Base-by-base conservation (phyloP, 257 asterid genomes). In the Solanum ossicruentum region DNA sequence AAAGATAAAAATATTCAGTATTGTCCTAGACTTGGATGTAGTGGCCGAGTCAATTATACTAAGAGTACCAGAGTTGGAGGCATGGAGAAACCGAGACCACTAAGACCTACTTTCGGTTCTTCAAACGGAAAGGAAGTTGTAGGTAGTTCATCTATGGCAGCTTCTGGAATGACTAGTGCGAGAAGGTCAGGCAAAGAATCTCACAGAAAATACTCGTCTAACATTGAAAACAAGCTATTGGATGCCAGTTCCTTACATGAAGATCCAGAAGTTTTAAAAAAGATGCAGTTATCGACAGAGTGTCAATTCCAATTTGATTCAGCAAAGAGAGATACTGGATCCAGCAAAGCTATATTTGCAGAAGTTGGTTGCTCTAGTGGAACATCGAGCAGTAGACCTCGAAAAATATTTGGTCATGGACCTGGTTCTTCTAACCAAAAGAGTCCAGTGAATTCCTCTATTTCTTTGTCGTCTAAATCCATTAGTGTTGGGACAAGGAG, bases 21-120 rank as follows among this genome's bases (percentile, higher is more conserved):
- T 66, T 96, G 99, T 87, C 91, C 91, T 70, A 91, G 98, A 73
- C 91, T 90, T 87, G 98, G 98, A 85, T 96, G 99, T 90, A 90
- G 89, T 10, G 99, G 98, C 28, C 92, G 93, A 88, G 86, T 91
- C 13, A 93, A 96, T 89, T 84, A 85, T 69, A 54, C 84, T 17
- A 93, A 86, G 78, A 89, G 65, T 78, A 16, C 65, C 83, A 52
- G 83, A 78, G 49, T 23, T 77, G 90, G 91, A 72, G 79, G 84
- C 88, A 80, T 90, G 15, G 93, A 90, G 81, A 93, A 91, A 89
- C 87, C 86, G 21, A 90, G 92, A 86, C 83, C 84, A 41, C 77
- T 93, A 12, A 91, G 83, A 79, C 88, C 92, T 41, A 26, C 89
- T 12, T 41, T 86, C 17, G 73, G 84, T 70, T 87, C 94, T 83